Conservation (phyloP, 176 grass and related monocot genomes). For the Juncus inflexus region DNA sequence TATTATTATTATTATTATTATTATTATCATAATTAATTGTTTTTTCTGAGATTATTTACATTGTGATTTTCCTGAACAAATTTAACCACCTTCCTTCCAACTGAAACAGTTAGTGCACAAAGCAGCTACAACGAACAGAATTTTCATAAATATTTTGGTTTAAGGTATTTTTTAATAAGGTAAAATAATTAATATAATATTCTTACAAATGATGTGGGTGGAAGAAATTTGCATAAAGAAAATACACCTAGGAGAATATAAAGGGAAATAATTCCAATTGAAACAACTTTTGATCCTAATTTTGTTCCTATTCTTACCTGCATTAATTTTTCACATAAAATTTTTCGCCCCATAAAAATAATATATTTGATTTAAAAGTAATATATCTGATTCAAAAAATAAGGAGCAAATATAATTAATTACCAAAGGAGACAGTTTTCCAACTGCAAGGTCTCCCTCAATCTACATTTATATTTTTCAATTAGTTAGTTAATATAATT, state of each 20-base stretch:
- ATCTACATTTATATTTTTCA: slow-evolving; percentile 37
- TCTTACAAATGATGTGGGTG: slow-evolving; percentile 61
- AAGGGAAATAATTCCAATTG: slow-evolving; percentile 37
- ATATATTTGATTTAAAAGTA: neutral
- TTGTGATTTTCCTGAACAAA: slow-evolving; percentile 69
- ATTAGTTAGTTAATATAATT: slow-evolving; percentile 15
- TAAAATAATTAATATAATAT: neutral
- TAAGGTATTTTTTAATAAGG: neutral
- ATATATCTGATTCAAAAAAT: neutral
- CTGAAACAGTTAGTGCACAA: slow-evolving; percentile 49
- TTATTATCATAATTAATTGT: neutral
- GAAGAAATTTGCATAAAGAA: slow-evolving; percentile 53
- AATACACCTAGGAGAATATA: slow-evolving; percentile 52
- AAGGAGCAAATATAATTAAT: neutral
- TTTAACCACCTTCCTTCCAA: slow-evolving; percentile 54
- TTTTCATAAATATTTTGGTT: neutral
- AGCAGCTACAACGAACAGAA: slow-evolving; percentile 40
- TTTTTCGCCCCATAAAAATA: neutral
- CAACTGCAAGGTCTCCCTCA: slow-evolving; percentile 69
- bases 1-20: slow-evolving; percentile 26
- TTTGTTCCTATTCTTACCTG: slow-evolving; percentile 80
- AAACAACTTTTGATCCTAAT: slow-evolving; percentile 47
- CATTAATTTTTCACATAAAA: slow-evolving; percentile 5
- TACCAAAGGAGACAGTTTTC: slow-evolving; percentile 97
- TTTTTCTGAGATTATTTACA: slow-evolving; percentile 28